phyloP scores from a whole-genome alignment of 495 filamentous ascomycete genomes.

The Pseudotulostoma volvatum region DNA sequence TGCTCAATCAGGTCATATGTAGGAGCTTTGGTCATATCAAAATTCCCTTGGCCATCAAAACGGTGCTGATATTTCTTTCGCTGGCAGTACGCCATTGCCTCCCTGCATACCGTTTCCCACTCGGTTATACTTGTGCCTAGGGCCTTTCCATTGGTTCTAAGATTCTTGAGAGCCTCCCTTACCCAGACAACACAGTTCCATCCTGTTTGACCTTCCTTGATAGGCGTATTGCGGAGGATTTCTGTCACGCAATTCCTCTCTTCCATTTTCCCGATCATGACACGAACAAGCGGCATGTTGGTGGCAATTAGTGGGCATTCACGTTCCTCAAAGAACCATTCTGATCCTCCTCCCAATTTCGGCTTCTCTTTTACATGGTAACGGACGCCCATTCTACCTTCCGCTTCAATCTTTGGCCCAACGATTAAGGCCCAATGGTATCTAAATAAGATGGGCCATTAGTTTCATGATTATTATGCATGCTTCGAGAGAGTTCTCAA shows the following conservation, averaged over 20 bases:
- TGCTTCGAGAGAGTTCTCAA: neutral
- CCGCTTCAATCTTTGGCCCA: constrained; percentile 20
- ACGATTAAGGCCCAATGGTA: constrained; percentile 28
- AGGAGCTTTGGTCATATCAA: constrained; percentile 12
- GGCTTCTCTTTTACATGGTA: constrained; percentile 18
- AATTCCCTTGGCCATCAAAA: constrained; percentile 16
- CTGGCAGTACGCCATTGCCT: constrained; percentile 20
- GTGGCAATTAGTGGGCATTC: constrained; percentile 11
- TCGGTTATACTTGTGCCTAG: constrained; percentile 19
- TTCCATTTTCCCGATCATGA: constrained; percentile 28
- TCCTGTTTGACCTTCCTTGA: constrained; percentile 13
- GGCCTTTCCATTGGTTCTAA: constrained; percentile 16
- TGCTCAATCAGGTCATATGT: constrained; percentile 22
- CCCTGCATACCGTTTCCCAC: constrained; percentile 18
- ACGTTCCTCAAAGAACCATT: constrained; percentile 22
- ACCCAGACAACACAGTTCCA: constrained; percentile 32
- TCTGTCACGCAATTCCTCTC: constrained; percentile 14
- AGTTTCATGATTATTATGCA: neutral
- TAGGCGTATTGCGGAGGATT: constrained; percentile 17
- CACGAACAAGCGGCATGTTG: constrained; percentile 25
- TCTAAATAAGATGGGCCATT: constrained; percentile 4
- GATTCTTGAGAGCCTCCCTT: constrained; percentile 18
- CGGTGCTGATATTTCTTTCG: constrained; percentile 21
- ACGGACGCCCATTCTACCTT: constrained; percentile 11
- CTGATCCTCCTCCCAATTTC: constrained; percentile 2